Base-by-base conservation (phyloP, 2,329 filamentous ascomycete species). In the Coleophoma crateriformis region DNA sequence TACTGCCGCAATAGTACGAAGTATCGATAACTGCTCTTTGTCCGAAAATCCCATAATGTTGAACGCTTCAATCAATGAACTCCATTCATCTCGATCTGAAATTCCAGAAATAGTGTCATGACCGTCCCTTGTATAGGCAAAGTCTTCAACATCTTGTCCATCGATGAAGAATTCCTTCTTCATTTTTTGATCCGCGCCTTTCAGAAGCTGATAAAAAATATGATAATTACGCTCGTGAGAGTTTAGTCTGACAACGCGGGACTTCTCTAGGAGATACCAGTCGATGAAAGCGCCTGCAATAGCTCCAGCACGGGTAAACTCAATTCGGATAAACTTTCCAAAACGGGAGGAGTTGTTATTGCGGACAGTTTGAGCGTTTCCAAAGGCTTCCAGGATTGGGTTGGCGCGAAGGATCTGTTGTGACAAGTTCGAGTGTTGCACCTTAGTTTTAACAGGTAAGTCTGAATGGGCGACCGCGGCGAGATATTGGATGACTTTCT, bases 301-400 rank as follows among this genome's bases (percentile, higher is more conserved):
- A 48, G 94, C 87, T 27, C 95, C 95, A 34, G 81, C 81, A 20
- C 88, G 80, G 33, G 84, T 90, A 69, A 99, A 96, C 65, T 96
- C 90, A 63, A 99, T 99, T 45, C 95, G 82, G 65, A 99, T 99
- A 63, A 99, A 99, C 68, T 99, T 99, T 64, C 94, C 94, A 63
- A 99, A 99, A 56, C 94, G 84, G 5, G 94, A 99, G 0, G 94
- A 99, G 66, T 99, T 99, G 72, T 99, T 94, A 68, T 99, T 99
- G 48, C 94, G 82, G 32, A 99, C 90, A 0, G 94, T 99, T 67
- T 99, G 95, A 1, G 94, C 94, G 64, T 99, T 99, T 53, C 95
- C 95, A 62, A 99, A 99, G 1, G 94, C 88, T 77, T 99, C 95
- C 3, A 99, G 80, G 45, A 99, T 99, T 0, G 94, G 94, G 66